These are phyloP conservation scores for Austroboletus rostrupii DNA, from an alignment of 1,284 basidiomycete species.

Conservation along the genomic window DNA sequence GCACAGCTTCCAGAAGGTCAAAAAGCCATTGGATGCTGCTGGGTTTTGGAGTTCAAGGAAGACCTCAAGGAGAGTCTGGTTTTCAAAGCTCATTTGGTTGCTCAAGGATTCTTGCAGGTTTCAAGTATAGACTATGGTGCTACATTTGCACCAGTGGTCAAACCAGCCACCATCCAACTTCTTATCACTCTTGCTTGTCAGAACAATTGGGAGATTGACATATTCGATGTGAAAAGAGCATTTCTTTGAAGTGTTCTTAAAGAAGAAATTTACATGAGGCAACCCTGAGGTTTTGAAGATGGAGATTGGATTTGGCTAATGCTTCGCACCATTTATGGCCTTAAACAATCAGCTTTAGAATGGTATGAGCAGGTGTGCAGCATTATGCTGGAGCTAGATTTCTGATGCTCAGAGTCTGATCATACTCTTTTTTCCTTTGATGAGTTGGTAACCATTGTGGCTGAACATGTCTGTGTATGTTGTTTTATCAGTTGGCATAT, in stretches of 20 bases:
- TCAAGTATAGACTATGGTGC: background rate
- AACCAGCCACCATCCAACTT: background rate
- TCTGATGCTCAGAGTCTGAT: background rate
- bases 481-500: conserved; percentile 5
- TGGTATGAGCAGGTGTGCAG: conserved; percentile 7
- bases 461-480: background rate
- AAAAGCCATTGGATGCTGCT: background rate
- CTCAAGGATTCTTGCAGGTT: conserved; percentile 2
- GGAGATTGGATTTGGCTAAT: conserved; percentile 4
- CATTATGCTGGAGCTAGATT: background rate
- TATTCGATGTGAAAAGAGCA: background rate
- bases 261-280: conserved; percentile 8
- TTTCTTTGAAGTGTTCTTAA: background rate
- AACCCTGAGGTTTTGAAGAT: background rate
- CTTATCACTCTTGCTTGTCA: background rate
- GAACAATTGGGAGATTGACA: conserved; percentile 2
- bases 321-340: background rate
- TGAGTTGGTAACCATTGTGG: background rate
- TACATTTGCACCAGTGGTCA: conserved; percentile 1
- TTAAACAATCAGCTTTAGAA: conserved; percentile 3
- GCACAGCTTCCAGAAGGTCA: background rate
- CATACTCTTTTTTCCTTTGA: conserved; percentile 14
- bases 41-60: conserved; percentile 5
- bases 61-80: background rate
- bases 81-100: conserved; percentile 1